These are phyloP conservation scores for Paragyromitra xinjiangensis DNA, from an alignment of 495 filamentous ascomycete genomes.

Conservation along the genomic window DNA sequence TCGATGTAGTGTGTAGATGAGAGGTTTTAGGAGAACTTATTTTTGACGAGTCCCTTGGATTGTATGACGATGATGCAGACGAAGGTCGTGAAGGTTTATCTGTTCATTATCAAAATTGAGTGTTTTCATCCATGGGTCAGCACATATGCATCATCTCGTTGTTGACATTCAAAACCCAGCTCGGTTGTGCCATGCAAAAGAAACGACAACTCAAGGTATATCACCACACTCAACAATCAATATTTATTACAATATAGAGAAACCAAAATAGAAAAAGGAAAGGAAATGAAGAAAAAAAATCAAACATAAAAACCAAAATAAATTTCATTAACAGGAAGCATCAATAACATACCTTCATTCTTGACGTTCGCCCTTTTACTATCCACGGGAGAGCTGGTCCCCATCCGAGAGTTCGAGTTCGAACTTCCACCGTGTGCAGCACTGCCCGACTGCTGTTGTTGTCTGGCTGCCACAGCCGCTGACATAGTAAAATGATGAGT, in stretches of 20 bases:
- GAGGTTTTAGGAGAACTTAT: conserved; percentile 44
- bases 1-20: conserved; percentile 38
- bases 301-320: conserved; percentile 10
- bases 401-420: conserved; percentile 56
- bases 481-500: conserved; percentile 56
- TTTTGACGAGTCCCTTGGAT: conserved; percentile 50
- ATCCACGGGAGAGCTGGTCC: conserved; percentile 56
- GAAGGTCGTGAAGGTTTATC: conserved; percentile 49
- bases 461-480: conserved; percentile 57
- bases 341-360: conserved; percentile 53
- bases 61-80: conserved; percentile 45
- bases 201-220: conserved; percentile 28
- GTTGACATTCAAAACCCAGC: conserved; percentile 22
- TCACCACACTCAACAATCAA: conserved; percentile 12
- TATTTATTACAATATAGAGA: background rate
- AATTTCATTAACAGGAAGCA: conserved; percentile 11
- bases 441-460: conserved; percentile 50
- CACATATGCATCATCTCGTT: conserved; percentile 42
- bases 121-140: conserved; percentile 44
- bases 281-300: conserved; percentile 23
- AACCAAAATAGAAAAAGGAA: conserved; percentile 18
- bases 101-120: conserved; percentile 37
- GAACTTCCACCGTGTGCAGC: conserved; percentile 51
- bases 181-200: conserved; percentile 23
- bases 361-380: conserved; percentile 51